Percentiles rank a stretch among this genome's conserved stretches.
Evolutionary conservation across 306 rosid species (phyloP).

Genomic region (Mimosa bimucronata): DNA sequence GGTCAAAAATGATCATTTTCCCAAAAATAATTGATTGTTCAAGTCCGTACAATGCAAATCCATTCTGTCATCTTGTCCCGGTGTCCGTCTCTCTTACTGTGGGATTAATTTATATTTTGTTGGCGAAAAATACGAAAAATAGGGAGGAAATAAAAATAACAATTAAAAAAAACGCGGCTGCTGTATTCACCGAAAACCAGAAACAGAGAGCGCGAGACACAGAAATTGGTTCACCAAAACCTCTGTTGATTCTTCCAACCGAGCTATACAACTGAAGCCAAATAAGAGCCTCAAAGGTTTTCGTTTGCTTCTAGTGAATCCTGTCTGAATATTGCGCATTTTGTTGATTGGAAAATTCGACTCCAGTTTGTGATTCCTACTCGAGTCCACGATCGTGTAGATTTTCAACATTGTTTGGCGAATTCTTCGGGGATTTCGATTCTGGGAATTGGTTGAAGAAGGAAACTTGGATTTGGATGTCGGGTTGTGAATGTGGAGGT

Average conservation of each 20-base stretch:
- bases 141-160: conserved; percentile 23
- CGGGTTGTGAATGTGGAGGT: conserved; percentile 50
- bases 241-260: conserved; percentile 53
- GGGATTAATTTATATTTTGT: not conserved
- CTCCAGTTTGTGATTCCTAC: conserved; percentile 42
- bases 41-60: not conserved
- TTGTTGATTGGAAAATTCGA: not conserved
- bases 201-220: conserved; percentile 44
- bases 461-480: conserved; percentile 44
- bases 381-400: conserved; percentile 56
- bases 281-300: conserved; percentile 35
- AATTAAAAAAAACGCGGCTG: conserved; percentile 65
- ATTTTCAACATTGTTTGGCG: conserved; percentile 36
- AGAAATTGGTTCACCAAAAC: conserved; percentile 24
- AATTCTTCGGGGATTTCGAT: conserved; percentile 38
- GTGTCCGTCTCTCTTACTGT: not conserved
- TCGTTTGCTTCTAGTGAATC: not conserved
- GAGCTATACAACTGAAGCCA: conserved; percentile 45
- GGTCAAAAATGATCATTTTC: no score
- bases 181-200: conserved; percentile 69
- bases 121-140: conserved; percentile 31
- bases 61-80: not conserved
- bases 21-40: not conserved
- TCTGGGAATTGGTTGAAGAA: conserved; percentile 45
- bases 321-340: conserved; percentile 7